phyloP scores from a whole-genome alignment of 345 rosid genomes.

The Theobroma cacao region DNA sequence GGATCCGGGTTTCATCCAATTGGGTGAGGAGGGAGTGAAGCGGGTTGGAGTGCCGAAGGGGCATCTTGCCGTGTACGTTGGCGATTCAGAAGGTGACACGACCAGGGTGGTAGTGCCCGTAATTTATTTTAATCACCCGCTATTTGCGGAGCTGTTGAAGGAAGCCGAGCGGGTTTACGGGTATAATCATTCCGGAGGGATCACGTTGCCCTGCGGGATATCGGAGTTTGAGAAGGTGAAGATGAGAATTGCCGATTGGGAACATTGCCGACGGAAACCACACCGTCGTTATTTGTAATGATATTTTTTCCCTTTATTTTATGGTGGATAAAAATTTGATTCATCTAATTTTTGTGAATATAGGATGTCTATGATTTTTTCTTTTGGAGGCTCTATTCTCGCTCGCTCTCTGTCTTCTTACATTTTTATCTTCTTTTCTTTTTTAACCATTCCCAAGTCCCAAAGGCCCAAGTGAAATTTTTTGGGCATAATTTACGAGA shows the following conservation, averaged over 20 bases:
- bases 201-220: slow-evolving; percentile 69
- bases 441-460: not conserved
- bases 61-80: slow-evolving; percentile 74
- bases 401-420: not conserved
- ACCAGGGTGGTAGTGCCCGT: slow-evolving; percentile 67
- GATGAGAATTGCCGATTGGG: slow-evolving; percentile 68
- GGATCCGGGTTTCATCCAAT: slow-evolving; percentile 34
- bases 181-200: slow-evolving; percentile 70
- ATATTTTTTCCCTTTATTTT: too few species aligned
- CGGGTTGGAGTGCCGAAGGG: slow-evolving; percentile 57
- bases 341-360: slow-evolving; percentile 11
- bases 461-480: not conserved
- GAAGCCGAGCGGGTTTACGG: slow-evolving; percentile 78
- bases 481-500: not conserved
- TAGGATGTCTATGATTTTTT: not conserved
- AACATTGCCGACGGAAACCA: slow-evolving; percentile 29
- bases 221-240: slow-evolving; percentile 79
- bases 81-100: slow-evolving; percentile 45
- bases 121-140: slow-evolving; percentile 78
- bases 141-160: slow-evolving; percentile 69
- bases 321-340: not conserved
- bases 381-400: not conserved
- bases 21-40: slow-evolving; percentile 35
- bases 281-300: not conserved
- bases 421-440: not conserved